Percentiles rank a stretch among this genome's conserved stretches.
Evolutionary conservation across 2,329 filamentous ascomycete genomes (phyloP).

Genomic region (Byssochlamys sp.): DNA sequence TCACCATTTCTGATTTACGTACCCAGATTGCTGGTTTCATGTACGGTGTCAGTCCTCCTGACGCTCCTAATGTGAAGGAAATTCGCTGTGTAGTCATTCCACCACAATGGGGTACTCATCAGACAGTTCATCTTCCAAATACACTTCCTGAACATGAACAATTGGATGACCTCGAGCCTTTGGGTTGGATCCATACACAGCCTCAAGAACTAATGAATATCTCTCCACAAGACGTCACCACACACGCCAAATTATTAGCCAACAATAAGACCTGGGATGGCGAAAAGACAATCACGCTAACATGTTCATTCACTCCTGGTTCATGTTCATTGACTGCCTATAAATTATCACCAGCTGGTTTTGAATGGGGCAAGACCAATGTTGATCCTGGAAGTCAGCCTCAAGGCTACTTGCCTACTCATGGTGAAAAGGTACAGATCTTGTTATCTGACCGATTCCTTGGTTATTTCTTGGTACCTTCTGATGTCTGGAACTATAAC

Average conservation of each 20-base stretch:
- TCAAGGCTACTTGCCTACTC: conserved; percentile 78
- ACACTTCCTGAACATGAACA: conserved; percentile 87
- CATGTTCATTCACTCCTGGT: conserved; percentile 90
- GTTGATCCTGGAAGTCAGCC: conserved; percentile 87
- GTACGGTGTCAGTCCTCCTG: conserved; percentile 81
- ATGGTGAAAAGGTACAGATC: conserved; percentile 92
- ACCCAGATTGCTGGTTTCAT: conserved; percentile 94
- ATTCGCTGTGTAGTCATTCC: conserved; percentile 95
- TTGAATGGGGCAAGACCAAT: conserved; percentile 97
- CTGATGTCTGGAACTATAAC: conserved; percentile 92
- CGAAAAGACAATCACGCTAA: conserved; percentile 86
- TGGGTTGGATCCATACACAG: conserved; percentile 90
- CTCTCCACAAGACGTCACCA: conserved; percentile 81
- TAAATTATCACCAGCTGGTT: conserved; percentile 81
- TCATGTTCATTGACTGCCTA: conserved; percentile 90
- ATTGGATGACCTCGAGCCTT: conserved; percentile 72
- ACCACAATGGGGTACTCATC: conserved; percentile 86
- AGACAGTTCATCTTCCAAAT: conserved; percentile 82
- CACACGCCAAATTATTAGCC: conserved; percentile 69
- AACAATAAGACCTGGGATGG: too few species aligned
- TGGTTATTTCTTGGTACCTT: conserved; percentile 92
- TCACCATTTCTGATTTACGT: conserved; percentile 88
- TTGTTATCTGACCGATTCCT: conserved; percentile 85
- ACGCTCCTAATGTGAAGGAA: conserved; percentile 95
- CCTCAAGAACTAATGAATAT: conserved; percentile 89